Conservation (phyloP, 225 moss, liverwort and hornwort genomes). For the Polytrichum formosum region DNA sequence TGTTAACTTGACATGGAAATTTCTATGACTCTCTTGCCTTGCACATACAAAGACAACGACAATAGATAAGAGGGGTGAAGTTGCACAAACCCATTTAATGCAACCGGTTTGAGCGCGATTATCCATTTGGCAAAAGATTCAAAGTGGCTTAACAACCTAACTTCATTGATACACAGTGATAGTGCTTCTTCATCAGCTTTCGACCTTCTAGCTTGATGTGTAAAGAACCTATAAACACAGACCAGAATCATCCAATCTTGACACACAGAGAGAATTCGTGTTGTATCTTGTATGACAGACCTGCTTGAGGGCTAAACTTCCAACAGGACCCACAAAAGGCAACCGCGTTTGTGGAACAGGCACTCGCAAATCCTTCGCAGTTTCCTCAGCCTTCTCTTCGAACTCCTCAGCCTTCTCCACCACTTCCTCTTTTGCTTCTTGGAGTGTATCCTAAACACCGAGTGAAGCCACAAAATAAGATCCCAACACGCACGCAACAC, state of each 20-base stretch:
- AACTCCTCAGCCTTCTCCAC: constrained; percentile 19
- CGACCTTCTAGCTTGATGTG: background rate
- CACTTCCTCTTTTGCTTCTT: constrained; percentile 16
- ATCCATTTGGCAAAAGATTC: too few species aligned
- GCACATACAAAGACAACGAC: too few species aligned
- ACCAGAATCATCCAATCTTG: too few species aligned
- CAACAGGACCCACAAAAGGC: constrained; percentile 65
- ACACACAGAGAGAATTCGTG: background rate
- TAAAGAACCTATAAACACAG: background rate
- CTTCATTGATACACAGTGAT: too few species aligned
- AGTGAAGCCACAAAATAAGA: background rate
- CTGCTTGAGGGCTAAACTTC: constrained; percentile 78
- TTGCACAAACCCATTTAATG: too few species aligned
- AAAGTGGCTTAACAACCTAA: too few species aligned
- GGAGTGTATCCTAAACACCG: constrained; percentile 21
- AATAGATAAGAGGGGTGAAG: too few species aligned
- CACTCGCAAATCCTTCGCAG: constrained; percentile 62
- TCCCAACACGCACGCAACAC: background rate
- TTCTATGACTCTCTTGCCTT: too few species aligned
- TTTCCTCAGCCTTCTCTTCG: constrained; percentile 45
- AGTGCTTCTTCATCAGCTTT: background rate
- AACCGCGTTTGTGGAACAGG: constrained; percentile 55
- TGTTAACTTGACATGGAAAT: too few species aligned
- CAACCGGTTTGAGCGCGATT: too few species aligned
- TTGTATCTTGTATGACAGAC: constrained; percentile 16